Base-by-base conservation (phyloP, 768 basidiomycete genomes). In the Kockovaella imperatae region DNA sequence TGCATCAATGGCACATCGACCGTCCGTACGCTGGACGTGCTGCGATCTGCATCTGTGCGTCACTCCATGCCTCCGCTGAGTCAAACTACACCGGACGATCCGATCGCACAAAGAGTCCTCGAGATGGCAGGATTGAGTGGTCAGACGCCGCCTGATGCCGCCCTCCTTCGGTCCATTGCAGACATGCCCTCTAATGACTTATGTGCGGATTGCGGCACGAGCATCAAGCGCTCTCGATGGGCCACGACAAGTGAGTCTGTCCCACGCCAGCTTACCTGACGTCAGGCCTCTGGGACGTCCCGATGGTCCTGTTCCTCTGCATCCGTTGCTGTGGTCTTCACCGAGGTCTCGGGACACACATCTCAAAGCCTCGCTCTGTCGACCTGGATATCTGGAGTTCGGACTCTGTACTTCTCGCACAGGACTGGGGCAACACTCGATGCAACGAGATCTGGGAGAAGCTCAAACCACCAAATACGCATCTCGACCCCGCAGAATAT, bases 41-140 rank as follows among this genome's bases (percentile, higher is more conserved):
- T 67, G 11, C 54, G 65, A 8, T 59, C 62, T 1, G 50, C 50
- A 1, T 61, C 62, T 2, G 65, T 62, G 13, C 45, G 56, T 2
- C 47, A 48, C 4, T 57, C 56, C 14, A 45, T 57, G 47, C 56
- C 56, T 21, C 49, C 53, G 28, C 30, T 38, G 4, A 24, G 40
- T 14, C 30, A 20, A 41, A 42, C 2, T 49, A 50, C 50, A 56
- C 53, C 18, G 26, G 40, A 42, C 40, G 40, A 42, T 42, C 40
- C 24, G 51, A 66, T 70, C 23, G 84, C 84, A 66, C 78, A 81
- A 61, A 87, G 89, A 64, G 80, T 82, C 2, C 69, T 90, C 42
- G 87, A 90, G 60, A 83, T 83, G 60, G 88, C 89, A 54, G 88
- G 90, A 64, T 69, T 90, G 38, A 88, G 84, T 59, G 23, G 20